Evolutionary conservation across 306 rosid species (phyloP), one percentile per base, ranked within the genome.

Genomic region (Begonia masoniana): DNA sequence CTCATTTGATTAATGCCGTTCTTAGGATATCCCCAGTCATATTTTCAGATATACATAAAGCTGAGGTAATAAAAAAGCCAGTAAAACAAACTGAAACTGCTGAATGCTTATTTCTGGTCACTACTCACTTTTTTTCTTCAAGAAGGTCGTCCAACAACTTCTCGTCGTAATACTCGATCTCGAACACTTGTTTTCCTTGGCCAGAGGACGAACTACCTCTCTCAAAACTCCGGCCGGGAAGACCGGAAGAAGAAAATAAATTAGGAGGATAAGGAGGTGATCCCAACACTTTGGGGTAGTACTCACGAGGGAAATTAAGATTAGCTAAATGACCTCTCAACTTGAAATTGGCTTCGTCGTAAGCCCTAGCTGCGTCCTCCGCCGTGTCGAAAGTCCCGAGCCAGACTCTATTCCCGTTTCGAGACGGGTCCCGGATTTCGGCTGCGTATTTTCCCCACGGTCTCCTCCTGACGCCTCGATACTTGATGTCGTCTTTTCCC

Each of bases 391-490:
- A 60, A 2, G 64, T 60, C 21, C 65, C 65, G 6, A 61, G 65
- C 65, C 65, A 61, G 43, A 16, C 50, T 14, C 65, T 61, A 9
- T 50, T 31, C 14, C 65, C 65, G 4, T 61, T 61, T 41, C 15
- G 41, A 1, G 57, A 51, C 12, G 65, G 65, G 41, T 61, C 65
- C 15, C 65, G 50, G 15, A 61, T 61, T 55, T 61, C 65, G 7
- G 65, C 65, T 10, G 65, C 57, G 0, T 61, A 61, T 6, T 61
- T 61, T 23, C 65, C 65, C 65, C 65, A 61, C 12, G 65, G 57
- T 11, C 65, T 47, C 12, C 23, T 15, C 24, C 65, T 55, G n/a
- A 61, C 65, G 5, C 65, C 65, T 7, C 65, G 65, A 50, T 61
- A 61, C 51, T 35, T 51, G 21, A 39, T 21, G 4, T 39, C 59